Conservation (phyloP, 2,329 filamentous ascomycete species). For the Alternaria metachromatica region DNA sequence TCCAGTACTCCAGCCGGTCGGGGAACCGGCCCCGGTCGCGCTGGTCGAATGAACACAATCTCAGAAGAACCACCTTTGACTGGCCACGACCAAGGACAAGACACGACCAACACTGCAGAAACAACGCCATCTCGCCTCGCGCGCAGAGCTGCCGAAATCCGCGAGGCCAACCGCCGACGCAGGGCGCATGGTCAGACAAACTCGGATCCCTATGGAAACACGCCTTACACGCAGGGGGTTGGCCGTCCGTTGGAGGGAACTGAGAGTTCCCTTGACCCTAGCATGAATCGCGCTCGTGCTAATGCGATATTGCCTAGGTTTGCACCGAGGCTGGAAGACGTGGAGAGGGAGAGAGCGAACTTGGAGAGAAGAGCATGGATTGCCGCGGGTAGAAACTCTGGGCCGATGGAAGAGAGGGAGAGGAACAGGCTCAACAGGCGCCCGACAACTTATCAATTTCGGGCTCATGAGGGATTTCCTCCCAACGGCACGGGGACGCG, state of each 20-base stretch:
- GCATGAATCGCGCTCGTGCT: neutral
- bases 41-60: neutral
- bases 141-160: neutral
- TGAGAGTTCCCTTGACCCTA: neutral
- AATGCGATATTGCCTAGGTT: neutral
- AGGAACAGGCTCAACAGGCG: neutral
- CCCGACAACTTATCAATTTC: neutral
- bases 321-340: neutral
- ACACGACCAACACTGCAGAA: neutral
- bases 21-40: neutral
- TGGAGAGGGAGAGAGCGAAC: neutral
- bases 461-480: neutral
- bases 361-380: neutral
- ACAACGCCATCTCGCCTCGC: neutral
- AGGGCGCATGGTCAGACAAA: neutral
- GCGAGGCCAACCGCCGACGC: neutral
- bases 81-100: neutral
- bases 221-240: neutral
- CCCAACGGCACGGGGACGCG: neutral
- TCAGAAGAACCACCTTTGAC: neutral
- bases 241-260: neutral
- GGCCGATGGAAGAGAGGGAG: neutral
- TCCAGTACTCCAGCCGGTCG: neutral
- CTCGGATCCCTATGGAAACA: neutral
- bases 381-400: neutral